Conservation (phyloP, 78 protist genomes). For the Cavenderia fasciculata region DNA sequence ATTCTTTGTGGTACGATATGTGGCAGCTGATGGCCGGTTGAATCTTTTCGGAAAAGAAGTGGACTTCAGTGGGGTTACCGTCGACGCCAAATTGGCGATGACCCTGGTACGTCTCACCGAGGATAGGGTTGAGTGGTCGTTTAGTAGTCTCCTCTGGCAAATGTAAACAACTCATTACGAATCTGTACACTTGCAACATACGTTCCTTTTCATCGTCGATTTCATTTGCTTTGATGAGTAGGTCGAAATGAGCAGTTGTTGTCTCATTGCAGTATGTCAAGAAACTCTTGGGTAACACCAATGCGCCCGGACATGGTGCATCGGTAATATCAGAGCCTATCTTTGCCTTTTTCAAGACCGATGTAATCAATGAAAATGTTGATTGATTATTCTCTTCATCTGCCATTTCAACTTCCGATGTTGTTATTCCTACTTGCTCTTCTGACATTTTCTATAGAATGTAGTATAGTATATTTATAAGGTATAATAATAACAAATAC, state of each 20-base stretch:
- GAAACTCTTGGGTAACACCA: conserved; percentile 34
- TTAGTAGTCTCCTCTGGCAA: conserved; percentile 17
- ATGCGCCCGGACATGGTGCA: conserved; percentile 32
- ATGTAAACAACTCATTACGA: neutral
- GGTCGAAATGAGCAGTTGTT: conserved; percentile 6
- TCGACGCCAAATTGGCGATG: neutral
- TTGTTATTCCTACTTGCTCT: too few relatives aligned
- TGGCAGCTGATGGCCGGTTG: conserved; percentile 41
- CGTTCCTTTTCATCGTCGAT: conserved; percentile 1
- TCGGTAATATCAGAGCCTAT: conserved; percentile 20
- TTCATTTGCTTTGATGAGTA: neutral
- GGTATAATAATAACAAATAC: too few relatives aligned
- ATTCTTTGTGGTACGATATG: neutral
- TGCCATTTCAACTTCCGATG: too few relatives aligned
- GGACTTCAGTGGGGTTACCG: neutral
- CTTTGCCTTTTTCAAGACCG: neutral
- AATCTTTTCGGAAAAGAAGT: conserved; percentile 50
- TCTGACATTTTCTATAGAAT: too few relatives aligned
- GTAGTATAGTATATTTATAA: too few relatives aligned
- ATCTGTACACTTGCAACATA: conserved; percentile 8
- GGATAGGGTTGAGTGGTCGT: conserved; percentile 54
- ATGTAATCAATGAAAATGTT: too few relatives aligned
- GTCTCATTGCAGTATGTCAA: conserved; percentile 32
- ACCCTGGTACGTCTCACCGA: conserved; percentile 40
- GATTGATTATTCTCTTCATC: too few relatives aligned